These are phyloP conservation scores for Cyclotella atomus DNA, from an alignment of 108 stramenopile genomes.

Conservation along the genomic window DNA sequence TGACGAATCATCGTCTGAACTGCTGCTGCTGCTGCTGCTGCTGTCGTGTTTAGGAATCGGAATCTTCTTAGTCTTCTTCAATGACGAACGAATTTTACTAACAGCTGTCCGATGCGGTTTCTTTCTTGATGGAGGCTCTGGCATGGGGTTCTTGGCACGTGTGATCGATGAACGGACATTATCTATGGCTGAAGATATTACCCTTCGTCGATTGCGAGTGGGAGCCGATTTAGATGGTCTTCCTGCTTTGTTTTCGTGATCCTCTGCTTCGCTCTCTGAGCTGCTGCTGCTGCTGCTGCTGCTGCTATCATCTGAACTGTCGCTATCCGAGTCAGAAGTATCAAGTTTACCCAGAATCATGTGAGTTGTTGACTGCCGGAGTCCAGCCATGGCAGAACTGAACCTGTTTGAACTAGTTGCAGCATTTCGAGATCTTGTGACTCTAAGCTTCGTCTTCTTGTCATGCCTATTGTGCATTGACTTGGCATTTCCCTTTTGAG, in stretches of 20 bases:
- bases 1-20: constrained; percentile 4
- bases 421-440: neutral
- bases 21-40: constrained; percentile 6
- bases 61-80: neutral
- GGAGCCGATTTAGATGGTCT: neutral
- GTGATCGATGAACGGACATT: neutral
- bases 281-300: constrained; percentile 1
- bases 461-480: neutral
- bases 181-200: neutral
- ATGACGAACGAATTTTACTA: neutral
- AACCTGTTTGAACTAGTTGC: neutral
- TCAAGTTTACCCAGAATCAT: constrained; percentile 1
- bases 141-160: neutral
- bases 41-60: neutral
- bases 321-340: neutral
- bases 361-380: neutral
- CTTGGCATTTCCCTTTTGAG: neutral
- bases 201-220: neutral
- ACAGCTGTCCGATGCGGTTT: neutral
- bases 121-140: neutral
- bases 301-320: neutral
- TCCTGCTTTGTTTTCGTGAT: neutral
- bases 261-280: neutral
- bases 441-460: neutral
- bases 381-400: neutral